Evolutionary conservation across 2,329 filamentous ascomycete genomes (phyloP), one percentile per base, ranked within the genome.

Genomic region (Proliferodiscus dingleyae): DNA sequence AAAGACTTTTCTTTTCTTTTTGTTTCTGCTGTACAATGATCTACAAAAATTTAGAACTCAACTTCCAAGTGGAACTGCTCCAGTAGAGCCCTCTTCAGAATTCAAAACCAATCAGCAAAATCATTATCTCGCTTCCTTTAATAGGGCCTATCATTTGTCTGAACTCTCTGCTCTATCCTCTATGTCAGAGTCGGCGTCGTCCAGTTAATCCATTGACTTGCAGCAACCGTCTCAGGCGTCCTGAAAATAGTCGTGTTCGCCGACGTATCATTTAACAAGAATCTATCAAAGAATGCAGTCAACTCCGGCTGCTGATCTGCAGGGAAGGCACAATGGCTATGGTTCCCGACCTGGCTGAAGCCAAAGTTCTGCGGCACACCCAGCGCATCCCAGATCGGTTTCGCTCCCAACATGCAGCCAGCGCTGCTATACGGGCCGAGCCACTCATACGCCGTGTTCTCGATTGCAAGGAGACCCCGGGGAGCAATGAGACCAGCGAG

Each of bases 381-480:
- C 4, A 76, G 63, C 49, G 72, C 75, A 60, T 75, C 71, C 58
- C 75, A 80, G 24, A 78, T 71, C 18, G 68, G 62, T 52, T 71
- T 71, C 5, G 69, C 74, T 2, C 70, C 71, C 41, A 71, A 74
- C 72, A 74, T 74, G 57, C 73, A 75, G 13, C 67, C 72, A 48
- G 72, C 77, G 7, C 74, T 71, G 37, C 74, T 68, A 13, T 73
- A 66, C 0, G 70, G 71, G 13, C 75, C 75, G 32, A 76, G 65
- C 73, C 72, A 76, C 53, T 73, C 71, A 51, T 44, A 44, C 32
- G 61, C 59, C 47, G 64, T 40, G 51, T 76, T 76, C 60, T 79
- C 75, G 41, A 78, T 73, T 28, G 76, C 71, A 13, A 77, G 63
- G 13, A 80, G 60, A 2, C 74, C 74, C 16, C 75, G 64, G 2